phyloP scores from a whole-genome alignment of 345 rosid genomes.

The Bruguiera sexangula region DNA sequence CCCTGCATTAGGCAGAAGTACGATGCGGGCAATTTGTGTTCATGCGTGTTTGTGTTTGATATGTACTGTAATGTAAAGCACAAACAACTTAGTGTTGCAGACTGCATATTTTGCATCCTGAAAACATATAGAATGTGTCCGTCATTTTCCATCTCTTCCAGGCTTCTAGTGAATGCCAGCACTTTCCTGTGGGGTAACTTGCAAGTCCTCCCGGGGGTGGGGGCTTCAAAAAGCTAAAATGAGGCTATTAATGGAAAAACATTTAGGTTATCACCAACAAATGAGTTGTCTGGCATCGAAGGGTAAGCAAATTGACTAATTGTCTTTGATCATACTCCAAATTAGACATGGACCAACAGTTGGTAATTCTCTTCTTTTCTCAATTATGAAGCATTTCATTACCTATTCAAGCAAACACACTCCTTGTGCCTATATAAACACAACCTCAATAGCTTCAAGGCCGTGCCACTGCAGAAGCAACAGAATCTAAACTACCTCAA shows the following conservation, averaged over 20 bases:
- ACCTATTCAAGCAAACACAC: conserved; percentile 25
- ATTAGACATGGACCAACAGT: conserved; percentile 28
- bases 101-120: too few species aligned
- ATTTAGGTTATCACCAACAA: background rate
- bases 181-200: too few species aligned
- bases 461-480: background rate
- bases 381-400: background rate
- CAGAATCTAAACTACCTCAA: background rate
- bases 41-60: too few species aligned
- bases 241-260: background rate
- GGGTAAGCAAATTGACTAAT: conserved; percentile 13
- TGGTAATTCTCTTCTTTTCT: conserved; percentile 23
- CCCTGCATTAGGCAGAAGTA: too few species aligned
- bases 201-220: too few species aligned
- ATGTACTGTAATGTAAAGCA: too few species aligned
- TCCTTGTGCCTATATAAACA: conserved; percentile 21
- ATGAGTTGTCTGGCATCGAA: background rate
- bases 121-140: too few species aligned
- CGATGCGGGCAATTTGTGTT: too few species aligned
- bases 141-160: too few species aligned
- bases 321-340: conserved; percentile 45
- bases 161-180: too few species aligned
- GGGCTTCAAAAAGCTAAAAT: too few species aligned
- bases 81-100: too few species aligned
- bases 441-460: background rate